Percentiles rank a stretch among this genome's conserved stretches.
Conservation (phyloP, 495 filamentous ascomycete genomes). For the Pyrenula massariospora region DNA sequence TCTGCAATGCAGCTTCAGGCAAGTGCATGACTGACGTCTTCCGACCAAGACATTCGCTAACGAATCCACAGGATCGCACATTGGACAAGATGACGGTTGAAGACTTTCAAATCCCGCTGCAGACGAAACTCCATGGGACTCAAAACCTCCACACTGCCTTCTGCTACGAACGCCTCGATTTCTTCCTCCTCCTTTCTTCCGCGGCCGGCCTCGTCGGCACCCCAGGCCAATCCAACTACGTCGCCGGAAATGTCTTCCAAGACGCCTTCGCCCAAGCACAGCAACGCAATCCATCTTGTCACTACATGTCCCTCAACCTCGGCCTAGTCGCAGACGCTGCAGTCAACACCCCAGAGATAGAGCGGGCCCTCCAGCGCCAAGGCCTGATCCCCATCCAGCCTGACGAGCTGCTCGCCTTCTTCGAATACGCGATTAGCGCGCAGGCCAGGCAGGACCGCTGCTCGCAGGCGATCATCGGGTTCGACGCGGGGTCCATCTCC, state of each 20-base stretch:
- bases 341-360: constrained; percentile 6
- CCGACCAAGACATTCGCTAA: too few species aligned
- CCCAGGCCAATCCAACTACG: constrained; percentile 4
- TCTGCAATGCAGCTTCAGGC: too few species aligned
- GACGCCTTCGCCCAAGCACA: constrained; percentile 9
- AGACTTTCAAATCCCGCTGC: neutral
- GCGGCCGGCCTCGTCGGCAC: constrained; percentile 4
- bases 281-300: constrained; percentile 18
- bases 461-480: constrained; percentile 16
- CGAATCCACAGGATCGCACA: neutral
- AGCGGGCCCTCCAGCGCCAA: neutral
- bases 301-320: neutral
- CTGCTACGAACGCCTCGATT: neutral
- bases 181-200: constrained; percentile 6
- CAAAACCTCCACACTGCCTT: neutral
- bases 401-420: constrained; percentile 1
- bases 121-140: neutral
- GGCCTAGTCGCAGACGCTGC: constrained; percentile 21
- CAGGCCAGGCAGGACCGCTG: constrained; percentile 11
- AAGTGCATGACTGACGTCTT: too few species aligned
- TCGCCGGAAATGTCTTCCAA: constrained; percentile 4
- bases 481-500: constrained; percentile 11
- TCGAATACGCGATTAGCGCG: constrained; percentile 1
- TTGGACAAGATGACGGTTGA: neutral
- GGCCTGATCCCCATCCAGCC: neutral